Base-by-base conservation (phyloP, 768 basidiomycete species). In the Tubosaeta sp. region DNA sequence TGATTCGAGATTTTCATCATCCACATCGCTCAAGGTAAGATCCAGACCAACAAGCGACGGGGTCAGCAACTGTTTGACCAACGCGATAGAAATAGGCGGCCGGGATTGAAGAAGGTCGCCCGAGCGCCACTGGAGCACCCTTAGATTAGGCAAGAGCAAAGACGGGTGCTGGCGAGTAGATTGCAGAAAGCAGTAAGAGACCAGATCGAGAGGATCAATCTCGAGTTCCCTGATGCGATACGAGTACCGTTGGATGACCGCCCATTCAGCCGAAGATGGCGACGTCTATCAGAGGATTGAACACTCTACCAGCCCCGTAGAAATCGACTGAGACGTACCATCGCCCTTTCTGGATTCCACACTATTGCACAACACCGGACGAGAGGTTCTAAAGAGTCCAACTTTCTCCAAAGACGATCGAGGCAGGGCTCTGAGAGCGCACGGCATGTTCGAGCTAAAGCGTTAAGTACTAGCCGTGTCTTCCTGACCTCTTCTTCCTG, bases 211-310 rank as follows among this genome's bases (percentile, higher is more conserved):
- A 6, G 31, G 17, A 13, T 14, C 22, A 6, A 48, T 12, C 3
- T 7, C n/a, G 38, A 52, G 46, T 5, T 50, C 51, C 31, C 32
- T 50, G 48, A 46, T 46, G 33, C 48, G 52, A 35, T 51, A 19
- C 3, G 48, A 51, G 35, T 51, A 51, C 5, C 49, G 43, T 25
- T 16, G 50, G 37, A 53, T 25, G 50, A n/a, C 17, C 2, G 4
- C 10, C 52, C 42, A 52, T 4, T 42, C 37, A 14, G n/a, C 0
- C 8, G 32, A 8, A 14, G 43, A 54, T 22, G 39, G 31, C 14
- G 38, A 6, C 6, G 5, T 16, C 43, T 53, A 22, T 39, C 16
- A 13, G 27, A 13, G 12, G 17, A 22, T 19, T 22, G 39, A 19
- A 33, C 1, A 25, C 11, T 17, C 10, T 10, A 25, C 39, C 13